Percentiles rank a stretch among this genome's conserved stretches.
Conservation (phyloP, 2,329 filamentous ascomycete species). For the Lachnellula willkommii region DNA sequence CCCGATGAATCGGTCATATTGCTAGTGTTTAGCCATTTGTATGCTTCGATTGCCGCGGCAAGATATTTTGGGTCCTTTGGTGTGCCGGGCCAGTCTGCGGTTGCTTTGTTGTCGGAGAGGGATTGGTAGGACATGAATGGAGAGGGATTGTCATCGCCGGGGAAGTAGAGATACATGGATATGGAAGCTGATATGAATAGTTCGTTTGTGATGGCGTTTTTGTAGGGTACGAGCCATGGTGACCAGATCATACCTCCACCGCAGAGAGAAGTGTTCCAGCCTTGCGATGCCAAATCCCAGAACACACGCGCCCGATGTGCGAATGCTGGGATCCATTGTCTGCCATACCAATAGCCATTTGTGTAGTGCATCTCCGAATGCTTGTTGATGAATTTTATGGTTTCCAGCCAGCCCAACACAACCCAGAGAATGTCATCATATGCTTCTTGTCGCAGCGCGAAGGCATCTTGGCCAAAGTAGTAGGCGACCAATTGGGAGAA, state of each 20-base stretch:
- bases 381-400: slow-evolving; percentile 67
- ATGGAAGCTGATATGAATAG: slow-evolving; percentile 80
- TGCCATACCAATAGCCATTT: slow-evolving; percentile 62
- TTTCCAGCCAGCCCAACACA: slow-evolving; percentile 83
- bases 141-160: slow-evolving; percentile 68
- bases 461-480: slow-evolving; percentile 81
- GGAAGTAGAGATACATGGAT: slow-evolving; percentile 85
- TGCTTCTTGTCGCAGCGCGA: slow-evolving; percentile 69
- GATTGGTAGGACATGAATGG: slow-evolving; percentile 46
- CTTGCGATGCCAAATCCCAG: slow-evolving; percentile 71
- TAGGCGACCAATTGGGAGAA: slow-evolving; percentile 72
- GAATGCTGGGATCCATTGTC: slow-evolving; percentile 69
- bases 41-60: slow-evolving; percentile 68
- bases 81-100: slow-evolving; percentile 8
- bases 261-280: slow-evolving; percentile 80
- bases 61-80: slow-evolving; percentile 58
- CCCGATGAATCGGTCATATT: slow-evolving; percentile 76
- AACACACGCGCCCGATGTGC: slow-evolving; percentile 80
- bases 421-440: slow-evolving; percentile 97
- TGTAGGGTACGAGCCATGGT: slow-evolving; percentile 73
- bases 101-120: background rate
- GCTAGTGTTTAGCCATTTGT: slow-evolving; percentile 71
- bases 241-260: slow-evolving; percentile 90
- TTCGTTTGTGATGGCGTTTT: slow-evolving; percentile 94
- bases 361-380: slow-evolving; percentile 61